Percentiles rank a stretch among this genome's conserved stretches.
Evolutionary conservation across 2,329 filamentous ascomycete genomes (phyloP).

Genomic region (Clonostachys chloroleuca): DNA sequence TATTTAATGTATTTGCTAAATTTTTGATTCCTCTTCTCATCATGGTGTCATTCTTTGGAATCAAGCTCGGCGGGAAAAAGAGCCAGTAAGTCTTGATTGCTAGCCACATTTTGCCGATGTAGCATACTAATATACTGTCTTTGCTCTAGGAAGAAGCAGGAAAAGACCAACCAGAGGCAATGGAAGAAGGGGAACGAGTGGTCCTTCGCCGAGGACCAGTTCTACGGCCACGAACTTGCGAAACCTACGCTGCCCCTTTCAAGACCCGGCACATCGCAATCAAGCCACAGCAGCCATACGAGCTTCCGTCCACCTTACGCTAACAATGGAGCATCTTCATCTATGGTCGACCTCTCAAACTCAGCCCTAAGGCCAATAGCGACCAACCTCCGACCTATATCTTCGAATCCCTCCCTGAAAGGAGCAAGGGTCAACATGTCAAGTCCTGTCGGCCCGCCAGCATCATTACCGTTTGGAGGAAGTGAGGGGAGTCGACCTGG

Average conservation of each 20-base stretch:
- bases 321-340: conserved; percentile 30
- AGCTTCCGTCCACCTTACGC: conserved; percentile 26
- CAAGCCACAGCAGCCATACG: conserved; percentile 14
- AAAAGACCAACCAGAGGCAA: conserved; percentile 12
- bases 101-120: neutral
- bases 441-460: conserved; percentile 4
- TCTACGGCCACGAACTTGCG: conserved; percentile 27
- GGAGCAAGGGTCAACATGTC: conserved; percentile 5
- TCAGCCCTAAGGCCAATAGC: conserved; percentile 18
- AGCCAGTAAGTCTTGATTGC: conserved; percentile 27
- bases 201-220: conserved; percentile 23
- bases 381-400: conserved; percentile 19
- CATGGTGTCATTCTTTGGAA: conserved; percentile 57
- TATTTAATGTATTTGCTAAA: too few species aligned
- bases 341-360: conserved; percentile 38
- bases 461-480: conserved; percentile 22
- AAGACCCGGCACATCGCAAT: conserved; percentile 35
- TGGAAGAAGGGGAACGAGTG: conserved; percentile 25
- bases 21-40: neutral
- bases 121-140: neutral
- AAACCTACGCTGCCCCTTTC: conserved; percentile 23
- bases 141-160: conserved; percentile 9
- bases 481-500: conserved; percentile 18
- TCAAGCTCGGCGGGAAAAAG: conserved; percentile 54
- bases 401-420: conserved; percentile 33